These are phyloP conservation scores for Fusarium nisikadoi DNA, from an alignment of 2,329 filamentous ascomycete species.

Conservation along the genomic window DNA sequence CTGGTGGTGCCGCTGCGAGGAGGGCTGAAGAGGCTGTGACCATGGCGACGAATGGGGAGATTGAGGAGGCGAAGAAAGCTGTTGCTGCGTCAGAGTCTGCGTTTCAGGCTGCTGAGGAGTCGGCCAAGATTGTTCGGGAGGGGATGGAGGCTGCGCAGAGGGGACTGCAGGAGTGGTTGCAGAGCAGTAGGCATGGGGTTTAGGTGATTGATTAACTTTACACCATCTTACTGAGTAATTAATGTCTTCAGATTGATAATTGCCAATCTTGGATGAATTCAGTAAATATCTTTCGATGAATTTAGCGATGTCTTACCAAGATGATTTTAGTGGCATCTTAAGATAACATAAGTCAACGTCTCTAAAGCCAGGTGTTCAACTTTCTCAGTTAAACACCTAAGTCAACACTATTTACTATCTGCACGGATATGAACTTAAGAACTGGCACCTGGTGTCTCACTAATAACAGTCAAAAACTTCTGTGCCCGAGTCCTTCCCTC, in stretches of 20 bases:
- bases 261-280: too few relatives aligned
- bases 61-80: constrained; percentile 6
- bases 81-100: constrained; percentile 20
- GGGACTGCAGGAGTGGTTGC: constrained; percentile 25
- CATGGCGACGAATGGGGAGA: constrained; percentile 22
- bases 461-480: constrained; percentile 8
- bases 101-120: constrained; percentile 14
- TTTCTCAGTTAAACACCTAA: too few relatives aligned
- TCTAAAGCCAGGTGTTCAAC: too few relatives aligned
- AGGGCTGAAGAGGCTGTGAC: constrained; percentile 18
- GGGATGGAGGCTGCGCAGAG: constrained; percentile 25
- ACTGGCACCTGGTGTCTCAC: background rate
- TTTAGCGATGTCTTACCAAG: too few relatives aligned
- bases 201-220: background rate
- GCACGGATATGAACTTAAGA: too few relatives aligned
- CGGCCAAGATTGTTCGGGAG: constrained; percentile 7
- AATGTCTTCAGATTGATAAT: too few relatives aligned
- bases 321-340: too few relatives aligned
- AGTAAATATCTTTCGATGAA: too few relatives aligned
- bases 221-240: too few relatives aligned
- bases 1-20: constrained; percentile 10
- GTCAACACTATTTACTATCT: too few relatives aligned
- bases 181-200: constrained; percentile 22
- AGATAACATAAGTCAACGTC: too few relatives aligned
- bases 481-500: background rate